phyloP scores from a whole-genome alignment of 192 early-diverging fungal genomes.

The Backusella macrospora region DNA sequence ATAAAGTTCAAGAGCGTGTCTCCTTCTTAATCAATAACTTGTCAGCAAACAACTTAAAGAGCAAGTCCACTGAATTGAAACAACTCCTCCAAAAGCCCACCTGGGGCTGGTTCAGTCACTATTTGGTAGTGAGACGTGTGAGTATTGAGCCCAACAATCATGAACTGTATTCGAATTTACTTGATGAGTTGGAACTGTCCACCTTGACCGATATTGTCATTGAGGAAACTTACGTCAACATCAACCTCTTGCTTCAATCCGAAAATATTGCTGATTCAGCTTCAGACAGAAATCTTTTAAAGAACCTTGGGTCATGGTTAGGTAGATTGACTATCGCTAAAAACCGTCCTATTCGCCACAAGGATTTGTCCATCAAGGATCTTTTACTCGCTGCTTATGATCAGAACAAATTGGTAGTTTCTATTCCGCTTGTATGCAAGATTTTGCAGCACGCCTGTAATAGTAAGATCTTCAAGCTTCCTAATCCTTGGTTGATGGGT shows the following conservation, averaged over 20 bases:
- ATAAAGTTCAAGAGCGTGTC: conserved; percentile 78
- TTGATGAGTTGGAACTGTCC: conserved; percentile 73
- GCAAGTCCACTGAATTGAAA: conserved; percentile 77
- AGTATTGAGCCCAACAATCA: conserved; percentile 98
- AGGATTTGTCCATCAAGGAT: conserved; percentile 94
- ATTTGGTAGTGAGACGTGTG: conserved; percentile 91
- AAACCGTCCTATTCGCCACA: conserved; percentile 93
- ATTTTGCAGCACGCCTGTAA: conserved; percentile 86
- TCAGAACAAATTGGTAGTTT: conserved; percentile 82
- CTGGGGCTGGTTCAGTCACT: conserved; percentile 92
- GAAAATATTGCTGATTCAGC: conserved; percentile 87
- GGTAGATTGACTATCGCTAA: conserved; percentile 90
- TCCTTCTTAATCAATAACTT: conserved; percentile 98
- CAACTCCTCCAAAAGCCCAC: conserved; percentile 67
- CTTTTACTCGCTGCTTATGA: conserved; percentile 91
- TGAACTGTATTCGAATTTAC: conserved; percentile 78
- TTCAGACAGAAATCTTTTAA: conserved; percentile 83
- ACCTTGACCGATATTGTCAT: conserved; percentile 73
- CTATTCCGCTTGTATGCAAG: conserved; percentile 97
- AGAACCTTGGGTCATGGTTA: conserved; percentile 96
- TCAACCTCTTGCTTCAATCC: conserved; percentile 84
- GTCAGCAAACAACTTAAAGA: conserved; percentile 78
- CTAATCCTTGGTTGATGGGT: conserved; percentile 98
- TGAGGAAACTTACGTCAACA: conserved; percentile 87
- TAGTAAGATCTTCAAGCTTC: conserved; percentile 89